A percentile compares a stretch with the other conserved stretches of the same genome.
Evolutionary conservation across 768 basidiomycete genomes (phyloP).

Genomic region (Amanita jacksonii): DNA sequence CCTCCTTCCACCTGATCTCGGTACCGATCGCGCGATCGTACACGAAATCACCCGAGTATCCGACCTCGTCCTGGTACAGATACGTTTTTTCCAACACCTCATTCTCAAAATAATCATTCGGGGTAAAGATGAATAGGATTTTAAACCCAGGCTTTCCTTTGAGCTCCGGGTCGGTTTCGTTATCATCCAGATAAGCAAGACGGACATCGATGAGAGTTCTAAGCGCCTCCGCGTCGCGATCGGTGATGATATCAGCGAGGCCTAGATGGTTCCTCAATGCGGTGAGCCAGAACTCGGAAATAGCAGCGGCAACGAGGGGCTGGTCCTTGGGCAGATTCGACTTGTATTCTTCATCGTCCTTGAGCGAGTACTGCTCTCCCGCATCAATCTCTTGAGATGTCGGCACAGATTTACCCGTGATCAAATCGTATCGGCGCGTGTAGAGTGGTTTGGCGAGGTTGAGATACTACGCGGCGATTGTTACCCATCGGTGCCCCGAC

Average conservation of each 20-base stretch:
- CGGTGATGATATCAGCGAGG: conserved; percentile 83
- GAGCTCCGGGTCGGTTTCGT: conserved; percentile 31
- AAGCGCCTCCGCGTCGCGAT: conserved; percentile 83
- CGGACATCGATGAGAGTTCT: conserved; percentile 74
- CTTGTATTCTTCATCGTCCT: conserved; percentile 67
- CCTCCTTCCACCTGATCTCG: conserved; percentile 95
- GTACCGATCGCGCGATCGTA: conserved; percentile 95
- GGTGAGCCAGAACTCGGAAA: conserved; percentile 98
- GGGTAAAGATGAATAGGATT: conserved; percentile 70
- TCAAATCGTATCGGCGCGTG: conserved; percentile 76
- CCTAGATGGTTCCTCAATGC: conserved; percentile 87
- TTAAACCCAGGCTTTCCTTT: conserved; percentile 86
- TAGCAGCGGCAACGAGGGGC: conserved; percentile 36
- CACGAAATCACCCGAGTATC: conserved; percentile 94
- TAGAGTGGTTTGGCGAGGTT: conserved; percentile 77
- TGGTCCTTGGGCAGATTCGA: conserved; percentile 49
- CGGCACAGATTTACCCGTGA: conserved; percentile 65
- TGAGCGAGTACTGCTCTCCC: conserved; percentile 61
- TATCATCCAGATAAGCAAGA: conserved; percentile 63
- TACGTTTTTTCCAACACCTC: conserved; percentile 85
- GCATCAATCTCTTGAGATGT: conserved; percentile 76
- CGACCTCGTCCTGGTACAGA: conserved; percentile 83
- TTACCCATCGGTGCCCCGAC: background rate
- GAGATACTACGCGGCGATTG: conserved; percentile 43
- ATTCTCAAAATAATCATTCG: conserved; percentile 88